These are phyloP conservation scores for Glonium stellatum DNA, from an alignment of 495 filamentous ascomycete genomes.

Conservation along the genomic window DNA sequence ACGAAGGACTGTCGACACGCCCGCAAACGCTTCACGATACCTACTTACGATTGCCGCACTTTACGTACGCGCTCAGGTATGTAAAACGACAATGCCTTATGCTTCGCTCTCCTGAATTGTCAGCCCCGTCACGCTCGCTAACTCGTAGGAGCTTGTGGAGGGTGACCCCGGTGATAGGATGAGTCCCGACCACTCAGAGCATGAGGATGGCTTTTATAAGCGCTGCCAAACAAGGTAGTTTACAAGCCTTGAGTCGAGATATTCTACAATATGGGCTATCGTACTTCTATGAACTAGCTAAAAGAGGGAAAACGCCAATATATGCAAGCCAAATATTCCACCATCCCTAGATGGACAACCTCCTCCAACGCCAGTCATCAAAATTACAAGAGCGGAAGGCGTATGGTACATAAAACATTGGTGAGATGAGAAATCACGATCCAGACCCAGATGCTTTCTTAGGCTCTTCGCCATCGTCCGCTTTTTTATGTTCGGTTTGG, in stretches of 20 bases:
- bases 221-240: conserved; percentile 19
- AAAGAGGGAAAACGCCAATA: conserved; percentile 18
- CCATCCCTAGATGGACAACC: background rate
- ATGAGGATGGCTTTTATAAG: conserved; percentile 10
- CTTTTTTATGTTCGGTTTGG: conserved; percentile 28
- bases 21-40: background rate
- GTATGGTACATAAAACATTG: background rate
- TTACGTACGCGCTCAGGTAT: background rate
- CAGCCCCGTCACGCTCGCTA: background rate
- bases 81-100: background rate
- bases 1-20: background rate
- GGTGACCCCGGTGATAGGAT: background rate
- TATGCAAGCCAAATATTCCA: conserved; percentile 12
- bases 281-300: conserved; percentile 5
- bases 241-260: conserved; percentile 29
- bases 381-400: conserved; percentile 4
- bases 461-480: conserved; percentile 38
- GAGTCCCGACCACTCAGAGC: background rate
- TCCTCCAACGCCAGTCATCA: conserved; percentile 14
- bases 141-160: background rate
- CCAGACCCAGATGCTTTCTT: conserved; percentile 56
- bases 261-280: conserved; percentile 7
- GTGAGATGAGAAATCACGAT: conserved; percentile 6
- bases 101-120: background rate
- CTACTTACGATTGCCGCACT: background rate